These are phyloP conservation scores for Claviceps humidiphila DNA, from an alignment of 2,329 filamentous ascomycete species.

Conservation along the genomic window DNA sequence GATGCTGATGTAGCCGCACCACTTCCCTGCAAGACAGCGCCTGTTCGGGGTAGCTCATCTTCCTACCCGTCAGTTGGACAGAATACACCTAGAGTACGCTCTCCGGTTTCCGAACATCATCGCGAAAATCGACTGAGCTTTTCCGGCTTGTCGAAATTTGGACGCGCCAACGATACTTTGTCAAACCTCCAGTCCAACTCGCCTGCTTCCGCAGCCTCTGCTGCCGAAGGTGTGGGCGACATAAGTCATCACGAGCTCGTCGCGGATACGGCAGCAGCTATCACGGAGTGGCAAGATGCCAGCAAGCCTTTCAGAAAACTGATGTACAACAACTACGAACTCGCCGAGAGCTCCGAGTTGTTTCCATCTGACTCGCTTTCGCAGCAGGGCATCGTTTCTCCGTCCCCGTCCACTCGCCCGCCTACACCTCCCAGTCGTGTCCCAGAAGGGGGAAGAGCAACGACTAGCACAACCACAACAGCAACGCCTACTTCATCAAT, in stretches of 20 bases:
- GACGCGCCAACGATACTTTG: constrained; percentile 15
- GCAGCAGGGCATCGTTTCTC: constrained; percentile 6
- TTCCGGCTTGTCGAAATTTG: constrained; percentile 17
- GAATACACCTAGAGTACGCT: constrained; percentile 12
- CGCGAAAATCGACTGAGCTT: constrained; percentile 13
- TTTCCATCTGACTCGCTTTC: constrained; percentile 12
- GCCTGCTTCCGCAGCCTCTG: constrained; percentile 9
- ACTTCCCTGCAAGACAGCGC: neutral
- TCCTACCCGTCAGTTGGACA: constrained; percentile 16
- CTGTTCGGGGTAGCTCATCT: constrained; percentile 18
- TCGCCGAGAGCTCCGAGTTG: constrained; percentile 15
- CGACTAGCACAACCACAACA: neutral
- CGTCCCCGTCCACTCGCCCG: neutral
- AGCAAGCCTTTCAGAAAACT: constrained; percentile 6
- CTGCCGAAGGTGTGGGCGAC: constrained; percentile 5
- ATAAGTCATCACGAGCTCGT: constrained; percentile 11
- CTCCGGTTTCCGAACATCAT: constrained; percentile 14
- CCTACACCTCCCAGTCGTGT: neutral
- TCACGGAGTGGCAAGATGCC: constrained; percentile 16
- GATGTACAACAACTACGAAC: constrained; percentile 14
- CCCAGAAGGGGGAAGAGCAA: neutral
- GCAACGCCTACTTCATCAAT: neutral
- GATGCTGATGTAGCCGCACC: neutral
- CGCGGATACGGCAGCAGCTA: constrained; percentile 13
- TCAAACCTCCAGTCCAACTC: constrained; percentile 19